These are phyloP conservation scores for Dysphania ambrosioides DNA, from an alignment of 148 eudicot species.

Conservation along the genomic window DNA sequence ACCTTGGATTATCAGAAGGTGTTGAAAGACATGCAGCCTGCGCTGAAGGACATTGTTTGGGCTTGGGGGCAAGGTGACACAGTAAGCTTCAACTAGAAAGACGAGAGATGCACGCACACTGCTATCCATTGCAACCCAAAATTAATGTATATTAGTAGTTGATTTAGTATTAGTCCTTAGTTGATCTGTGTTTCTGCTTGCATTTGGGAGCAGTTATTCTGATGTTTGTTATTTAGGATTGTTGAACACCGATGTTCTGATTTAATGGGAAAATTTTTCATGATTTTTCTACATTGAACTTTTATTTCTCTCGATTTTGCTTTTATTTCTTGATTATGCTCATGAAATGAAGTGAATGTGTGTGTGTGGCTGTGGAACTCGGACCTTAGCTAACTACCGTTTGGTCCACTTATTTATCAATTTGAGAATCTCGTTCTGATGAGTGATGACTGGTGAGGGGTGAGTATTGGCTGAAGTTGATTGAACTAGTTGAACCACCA, in stretches of 20 bases:
- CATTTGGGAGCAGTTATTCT: neutral
- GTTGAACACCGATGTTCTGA: constrained; percentile 11
- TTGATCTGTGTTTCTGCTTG: constrained; percentile 8
- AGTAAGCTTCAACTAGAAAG: constrained; percentile 19
- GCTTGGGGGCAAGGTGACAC: constrained; percentile 76
- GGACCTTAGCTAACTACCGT: neutral
- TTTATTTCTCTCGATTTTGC: too few relatives aligned
- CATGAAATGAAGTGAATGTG: neutral
- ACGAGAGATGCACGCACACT: constrained; percentile 11
- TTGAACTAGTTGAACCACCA: too few relatives aligned
- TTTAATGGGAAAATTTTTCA: neutral
- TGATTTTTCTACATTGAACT: neutral
- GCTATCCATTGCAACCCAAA: constrained; percentile 17
- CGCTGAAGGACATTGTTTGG: constrained; percentile 60
- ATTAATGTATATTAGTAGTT: constrained; percentile 26
- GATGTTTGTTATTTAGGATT: constrained; percentile 4
- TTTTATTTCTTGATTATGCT: neutral
- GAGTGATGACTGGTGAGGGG: too few relatives aligned
- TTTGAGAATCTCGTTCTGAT: neutral
- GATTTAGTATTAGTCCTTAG: constrained; percentile 5
- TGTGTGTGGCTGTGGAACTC: too few relatives aligned
- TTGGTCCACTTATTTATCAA: neutral
- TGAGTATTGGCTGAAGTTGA: neutral
- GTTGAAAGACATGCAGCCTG: constrained; percentile 48
- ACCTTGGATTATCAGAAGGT: constrained; percentile 48